Evolutionary conservation across 129 eudicot genomes (phyloP).

Genomic region (Centrapalus pauciflorus): DNA sequence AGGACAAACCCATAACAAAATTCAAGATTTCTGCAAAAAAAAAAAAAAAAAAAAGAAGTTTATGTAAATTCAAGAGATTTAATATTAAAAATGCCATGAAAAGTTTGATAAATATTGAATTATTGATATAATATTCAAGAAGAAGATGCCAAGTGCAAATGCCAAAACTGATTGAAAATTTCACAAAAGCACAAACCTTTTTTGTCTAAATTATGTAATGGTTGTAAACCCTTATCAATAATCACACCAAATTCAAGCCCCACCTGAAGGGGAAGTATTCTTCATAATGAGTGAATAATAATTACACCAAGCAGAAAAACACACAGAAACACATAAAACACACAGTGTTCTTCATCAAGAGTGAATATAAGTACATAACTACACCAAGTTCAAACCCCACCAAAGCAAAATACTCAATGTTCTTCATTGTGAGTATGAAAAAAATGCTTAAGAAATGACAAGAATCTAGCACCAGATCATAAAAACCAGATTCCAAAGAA

Average conservation of each 20-base stretch:
- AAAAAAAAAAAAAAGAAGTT: background rate
- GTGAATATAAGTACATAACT: background rate
- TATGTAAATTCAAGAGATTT: background rate
- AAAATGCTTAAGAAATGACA: background rate
- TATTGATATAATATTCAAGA: background rate
- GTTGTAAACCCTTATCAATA: background rate
- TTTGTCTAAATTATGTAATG: conserved; percentile 3
- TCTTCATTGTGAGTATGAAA: background rate
- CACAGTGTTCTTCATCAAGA: conserved; percentile 1
- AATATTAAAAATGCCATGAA: background rate
- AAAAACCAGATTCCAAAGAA: background rate
- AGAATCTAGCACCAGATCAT: background rate
- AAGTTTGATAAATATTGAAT: background rate
- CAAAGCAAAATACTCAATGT: background rate
- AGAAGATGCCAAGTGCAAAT: conserved; percentile 6
- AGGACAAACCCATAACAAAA: conserved; percentile 44
- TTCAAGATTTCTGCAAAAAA: conserved; percentile 25
- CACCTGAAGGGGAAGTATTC: background rate
- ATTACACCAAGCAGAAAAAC: background rate
- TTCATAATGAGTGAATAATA: conserved; percentile 7
- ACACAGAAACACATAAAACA: background rate
- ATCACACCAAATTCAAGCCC: conserved; percentile 8
- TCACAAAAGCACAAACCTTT: conserved; percentile 7
- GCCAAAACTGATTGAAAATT: background rate
- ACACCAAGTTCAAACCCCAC: background rate